These are phyloP conservation scores for Articulospora tetracladia DNA, from an alignment of 495 filamentous ascomycete species.

Conservation along the genomic window DNA sequence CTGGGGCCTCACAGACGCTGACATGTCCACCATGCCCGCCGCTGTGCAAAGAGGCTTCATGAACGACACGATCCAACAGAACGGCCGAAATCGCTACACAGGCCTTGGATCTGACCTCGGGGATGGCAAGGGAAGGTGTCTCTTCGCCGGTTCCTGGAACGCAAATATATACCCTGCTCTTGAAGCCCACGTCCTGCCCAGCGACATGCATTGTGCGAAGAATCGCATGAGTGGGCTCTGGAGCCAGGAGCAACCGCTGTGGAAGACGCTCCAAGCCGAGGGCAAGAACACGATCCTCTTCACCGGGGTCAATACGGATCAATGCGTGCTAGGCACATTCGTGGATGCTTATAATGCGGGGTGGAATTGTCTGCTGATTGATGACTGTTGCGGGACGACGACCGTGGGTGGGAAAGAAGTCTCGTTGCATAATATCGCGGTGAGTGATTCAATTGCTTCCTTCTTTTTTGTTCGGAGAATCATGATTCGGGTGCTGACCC, in stretches of 20 bases:
- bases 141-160: constrained; percentile 54
- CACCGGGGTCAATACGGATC: constrained; percentile 56
- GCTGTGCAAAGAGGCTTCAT: constrained; percentile 43
- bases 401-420: constrained; percentile 32
- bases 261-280: constrained; percentile 23
- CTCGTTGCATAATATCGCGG: constrained; percentile 28
- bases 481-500: neutral
- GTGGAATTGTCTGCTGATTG: constrained; percentile 52
- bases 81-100: constrained; percentile 22
- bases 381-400: constrained; percentile 49
- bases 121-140: constrained; percentile 38
- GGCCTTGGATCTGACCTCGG: constrained; percentile 45
- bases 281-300: constrained; percentile 49
- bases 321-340: constrained; percentile 53
- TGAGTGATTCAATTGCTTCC: constrained; percentile 20
- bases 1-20: constrained; percentile 53
- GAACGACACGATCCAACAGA: constrained; percentile 27
- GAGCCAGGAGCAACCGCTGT: constrained; percentile 33
- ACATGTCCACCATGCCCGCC: constrained; percentile 47
- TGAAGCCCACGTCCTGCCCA: constrained; percentile 25
- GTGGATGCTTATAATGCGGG: constrained; percentile 49
- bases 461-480: neutral
- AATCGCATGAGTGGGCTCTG: constrained; percentile 56
- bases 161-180: constrained; percentile 43
- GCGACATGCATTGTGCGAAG: constrained; percentile 52